A percentile compares a stretch with the other conserved stretches of the same genome.
These are phyloP conservation scores for Sistotremastrum niveocremeum DNA, from an alignment of 768 basidiomycete genomes.

Conservation along the genomic window DNA sequence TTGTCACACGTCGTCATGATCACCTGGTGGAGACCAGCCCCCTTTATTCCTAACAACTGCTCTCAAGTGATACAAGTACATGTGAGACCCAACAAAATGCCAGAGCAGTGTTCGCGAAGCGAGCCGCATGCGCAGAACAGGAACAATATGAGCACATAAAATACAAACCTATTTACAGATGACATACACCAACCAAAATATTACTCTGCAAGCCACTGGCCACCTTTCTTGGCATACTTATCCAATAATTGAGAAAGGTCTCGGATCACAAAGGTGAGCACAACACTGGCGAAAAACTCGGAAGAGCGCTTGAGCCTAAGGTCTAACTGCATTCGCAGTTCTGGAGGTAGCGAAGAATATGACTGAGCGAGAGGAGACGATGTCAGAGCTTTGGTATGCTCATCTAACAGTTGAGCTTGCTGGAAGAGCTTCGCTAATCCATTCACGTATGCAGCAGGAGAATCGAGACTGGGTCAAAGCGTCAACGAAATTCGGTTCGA, in stretches of 20 bases:
- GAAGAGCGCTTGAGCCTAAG: conserved; percentile 65
- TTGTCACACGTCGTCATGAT: not conserved
- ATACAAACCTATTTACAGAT: conserved; percentile 1
- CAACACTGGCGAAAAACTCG: conserved; percentile 85
- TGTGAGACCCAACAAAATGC: no score
- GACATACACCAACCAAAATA: not conserved
- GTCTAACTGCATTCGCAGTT: conserved; percentile 53
- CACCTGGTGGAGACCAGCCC: not conserved
- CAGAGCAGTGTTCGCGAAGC: no score
- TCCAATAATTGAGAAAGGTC: conserved; percentile 78
- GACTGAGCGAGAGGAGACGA: conserved; percentile 54
- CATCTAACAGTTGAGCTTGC: conserved; percentile 70
- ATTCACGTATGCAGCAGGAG: conserved; percentile 72
- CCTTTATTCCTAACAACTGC: conserved; percentile 1
- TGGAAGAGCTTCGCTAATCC: conserved; percentile 61
- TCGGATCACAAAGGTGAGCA: conserved; percentile 80
- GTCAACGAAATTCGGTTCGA: conserved; percentile 3
- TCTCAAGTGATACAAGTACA: not conserved
- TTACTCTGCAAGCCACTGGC: conserved; percentile 83
- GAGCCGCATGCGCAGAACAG: no score
- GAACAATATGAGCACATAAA: no score
- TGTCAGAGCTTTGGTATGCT: conserved; percentile 65
- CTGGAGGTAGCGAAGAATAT: conserved; percentile 56
- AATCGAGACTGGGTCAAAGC: conserved; percentile 52
- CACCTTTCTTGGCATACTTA: conserved; percentile 89